These are phyloP conservation scores for Ailanthus altissimus DNA, from an alignment of 345 rosid species.

Conservation along the genomic window DNA sequence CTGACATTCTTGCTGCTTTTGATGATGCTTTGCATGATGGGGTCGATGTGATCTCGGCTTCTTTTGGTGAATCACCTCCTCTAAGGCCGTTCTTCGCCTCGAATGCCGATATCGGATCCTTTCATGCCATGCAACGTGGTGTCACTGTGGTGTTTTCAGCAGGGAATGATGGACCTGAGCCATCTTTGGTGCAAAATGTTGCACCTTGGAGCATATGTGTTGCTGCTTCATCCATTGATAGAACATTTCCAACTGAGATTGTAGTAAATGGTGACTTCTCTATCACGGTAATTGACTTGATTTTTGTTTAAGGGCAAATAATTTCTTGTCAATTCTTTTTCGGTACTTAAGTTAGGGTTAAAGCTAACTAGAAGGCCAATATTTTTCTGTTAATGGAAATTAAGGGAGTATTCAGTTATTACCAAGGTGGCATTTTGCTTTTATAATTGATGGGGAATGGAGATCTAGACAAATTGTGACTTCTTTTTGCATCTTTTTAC, in stretches of 20 bases:
- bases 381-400: too few relatives aligned
- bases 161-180: conserved; percentile 56
- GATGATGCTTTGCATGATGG: conserved; percentile 57
- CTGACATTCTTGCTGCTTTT: conserved; percentile 59
- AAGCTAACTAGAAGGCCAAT: neutral
- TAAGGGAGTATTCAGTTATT: neutral
- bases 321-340: too few relatives aligned
- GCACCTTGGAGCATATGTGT: conserved; percentile 64
- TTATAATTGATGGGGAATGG: neutral
- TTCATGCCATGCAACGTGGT: conserved; percentile 59
- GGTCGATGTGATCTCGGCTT: conserved; percentile 53
- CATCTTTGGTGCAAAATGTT: conserved; percentile 45
- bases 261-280: conserved; percentile 35
- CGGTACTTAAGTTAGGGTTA: neutral
- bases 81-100: conserved; percentile 40
- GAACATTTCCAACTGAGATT: conserved; percentile 46
- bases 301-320: neutral
- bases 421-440: neutral
- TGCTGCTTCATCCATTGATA: conserved; percentile 60
- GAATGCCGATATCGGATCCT: conserved; percentile 43
- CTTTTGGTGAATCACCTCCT: conserved; percentile 54
- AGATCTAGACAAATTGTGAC: neutral
- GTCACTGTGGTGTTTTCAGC: conserved; percentile 59
- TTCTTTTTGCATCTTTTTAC: neutral
- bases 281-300: conserved; percentile 41